phyloP scores from a whole-genome alignment of 345 rosid species.

The Dovyalis caffra region DNA sequence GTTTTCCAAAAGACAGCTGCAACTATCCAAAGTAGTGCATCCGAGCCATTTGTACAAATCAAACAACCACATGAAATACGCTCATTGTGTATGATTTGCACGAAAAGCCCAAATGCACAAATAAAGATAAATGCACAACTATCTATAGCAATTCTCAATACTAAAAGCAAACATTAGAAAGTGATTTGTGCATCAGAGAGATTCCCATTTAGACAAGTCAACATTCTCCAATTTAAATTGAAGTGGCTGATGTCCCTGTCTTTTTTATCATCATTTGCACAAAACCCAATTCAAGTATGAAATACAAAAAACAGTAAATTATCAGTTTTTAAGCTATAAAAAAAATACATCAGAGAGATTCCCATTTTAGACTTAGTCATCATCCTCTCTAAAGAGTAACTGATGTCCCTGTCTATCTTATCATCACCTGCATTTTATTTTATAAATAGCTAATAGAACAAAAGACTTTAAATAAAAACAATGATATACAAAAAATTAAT shows the following conservation, averaged over 20 bases:
- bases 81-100: no score
- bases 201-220: conserved; percentile 48
- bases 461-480: not conserved
- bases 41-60: no score
- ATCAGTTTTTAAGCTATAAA: not conserved
- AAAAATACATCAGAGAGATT: conserved; percentile 1
- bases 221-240: conserved; percentile 26
- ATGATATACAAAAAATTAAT: not conserved
- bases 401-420: conserved; percentile 11
- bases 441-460: no score
- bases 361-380: not conserved
- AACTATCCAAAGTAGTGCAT: no score
- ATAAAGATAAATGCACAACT: not conserved
- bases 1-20: not conserved
- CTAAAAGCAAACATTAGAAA: not conserved
- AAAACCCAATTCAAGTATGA: not conserved
- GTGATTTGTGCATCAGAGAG: conserved; percentile 44
- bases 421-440: not conserved
- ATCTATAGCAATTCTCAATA: no score
- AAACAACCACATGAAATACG: not conserved
- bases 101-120: not conserved
- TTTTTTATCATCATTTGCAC: conserved; percentile 62
- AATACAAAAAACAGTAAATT: not conserved
- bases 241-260: conserved; percentile 87
- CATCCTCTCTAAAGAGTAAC: conserved; percentile 7